Conservation (phyloP, 2,329 filamentous ascomycete species). For the Clonostachys rosea region DNA sequence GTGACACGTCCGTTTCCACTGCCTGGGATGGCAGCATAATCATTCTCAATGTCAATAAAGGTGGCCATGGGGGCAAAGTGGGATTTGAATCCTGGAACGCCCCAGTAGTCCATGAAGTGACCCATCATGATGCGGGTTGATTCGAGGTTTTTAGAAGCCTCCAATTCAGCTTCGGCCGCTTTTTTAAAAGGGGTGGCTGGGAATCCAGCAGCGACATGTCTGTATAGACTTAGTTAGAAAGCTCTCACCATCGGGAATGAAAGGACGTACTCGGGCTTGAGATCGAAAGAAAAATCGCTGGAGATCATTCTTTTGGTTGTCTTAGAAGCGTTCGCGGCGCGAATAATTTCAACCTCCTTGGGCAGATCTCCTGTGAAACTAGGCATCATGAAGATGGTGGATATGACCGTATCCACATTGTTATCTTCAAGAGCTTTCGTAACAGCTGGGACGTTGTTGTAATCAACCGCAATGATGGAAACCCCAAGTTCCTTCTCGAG, state of each 20-base stretch:
- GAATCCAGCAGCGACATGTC: no score
- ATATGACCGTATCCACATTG: conserved; percentile 38
- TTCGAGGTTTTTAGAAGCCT: neutral
- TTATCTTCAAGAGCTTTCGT: conserved; percentile 21
- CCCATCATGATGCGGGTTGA: conserved; percentile 19
- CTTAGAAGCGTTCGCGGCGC: conserved; percentile 10
- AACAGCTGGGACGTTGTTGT: conserved; percentile 13
- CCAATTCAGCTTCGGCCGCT: neutral
- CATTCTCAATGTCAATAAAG: conserved; percentile 35
- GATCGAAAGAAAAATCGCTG: conserved; percentile 31
- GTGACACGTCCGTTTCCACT: conserved; percentile 34
- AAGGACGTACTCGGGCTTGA: neutral
- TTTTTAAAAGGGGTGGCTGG: no score
- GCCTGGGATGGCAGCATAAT: conserved; percentile 41
- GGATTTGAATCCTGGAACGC: conserved; percentile 22
- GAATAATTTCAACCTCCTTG: conserved; percentile 25
- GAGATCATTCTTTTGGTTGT: conserved; percentile 33
- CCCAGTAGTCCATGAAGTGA: conserved; percentile 41
- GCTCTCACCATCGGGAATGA: no score
- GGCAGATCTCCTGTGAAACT: conserved; percentile 22
- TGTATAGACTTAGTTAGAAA: no score
- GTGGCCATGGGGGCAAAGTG: conserved; percentile 24
- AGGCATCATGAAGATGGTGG: conserved; percentile 16
- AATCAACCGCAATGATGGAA: conserved; percentile 18
- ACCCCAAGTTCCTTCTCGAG: conserved; percentile 6